A percentile compares a stretch with the other conserved stretches of the same genome.
These are phyloP conservation scores for Themeda triandra DNA, from an alignment of 176 grass and related monocot species.

Conservation along the genomic window DNA sequence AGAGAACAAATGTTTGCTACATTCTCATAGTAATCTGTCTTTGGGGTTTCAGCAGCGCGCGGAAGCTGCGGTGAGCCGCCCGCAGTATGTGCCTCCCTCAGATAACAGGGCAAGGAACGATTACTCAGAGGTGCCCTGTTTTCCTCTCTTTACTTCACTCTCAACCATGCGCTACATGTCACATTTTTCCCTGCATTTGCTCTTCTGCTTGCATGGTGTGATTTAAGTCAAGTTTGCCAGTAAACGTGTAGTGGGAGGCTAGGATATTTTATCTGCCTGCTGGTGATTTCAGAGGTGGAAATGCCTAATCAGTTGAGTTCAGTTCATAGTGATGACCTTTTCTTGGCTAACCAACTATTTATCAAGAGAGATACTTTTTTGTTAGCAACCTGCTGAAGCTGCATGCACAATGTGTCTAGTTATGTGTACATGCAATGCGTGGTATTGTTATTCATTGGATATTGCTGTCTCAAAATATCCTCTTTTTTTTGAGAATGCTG, in stretches of 20 bases:
- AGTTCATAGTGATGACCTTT: not conserved
- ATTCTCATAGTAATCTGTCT: not conserved
- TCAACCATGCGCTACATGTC: not conserved
- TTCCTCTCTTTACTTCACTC: not conserved
- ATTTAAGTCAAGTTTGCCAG: not conserved
- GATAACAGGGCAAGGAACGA: conserved; percentile 27
- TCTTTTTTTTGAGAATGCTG: no score
- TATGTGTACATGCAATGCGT: not conserved
- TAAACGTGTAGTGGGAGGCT: not conserved
- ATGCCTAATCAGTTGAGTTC: not conserved
- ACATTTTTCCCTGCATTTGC: not conserved
- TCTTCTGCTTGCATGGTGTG: not conserved
- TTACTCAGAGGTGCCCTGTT: not conserved
- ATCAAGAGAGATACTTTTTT: not conserved
- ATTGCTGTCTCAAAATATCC: not conserved
- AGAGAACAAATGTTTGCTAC: not conserved
- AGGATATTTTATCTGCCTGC: not conserved
- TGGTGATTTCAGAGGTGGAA: not conserved
- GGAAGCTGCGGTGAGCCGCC: not conserved
- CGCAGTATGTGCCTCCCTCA: not conserved
- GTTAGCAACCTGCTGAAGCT: conserved; percentile 2
- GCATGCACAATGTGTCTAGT: not conserved
- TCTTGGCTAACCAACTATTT: not conserved
- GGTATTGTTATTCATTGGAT: not conserved
- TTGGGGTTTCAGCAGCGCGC: not conserved